Evolutionary conservation across 495 filamentous ascomycete genomes (phyloP).

Genomic region (Terfezia boudieri): DNA sequence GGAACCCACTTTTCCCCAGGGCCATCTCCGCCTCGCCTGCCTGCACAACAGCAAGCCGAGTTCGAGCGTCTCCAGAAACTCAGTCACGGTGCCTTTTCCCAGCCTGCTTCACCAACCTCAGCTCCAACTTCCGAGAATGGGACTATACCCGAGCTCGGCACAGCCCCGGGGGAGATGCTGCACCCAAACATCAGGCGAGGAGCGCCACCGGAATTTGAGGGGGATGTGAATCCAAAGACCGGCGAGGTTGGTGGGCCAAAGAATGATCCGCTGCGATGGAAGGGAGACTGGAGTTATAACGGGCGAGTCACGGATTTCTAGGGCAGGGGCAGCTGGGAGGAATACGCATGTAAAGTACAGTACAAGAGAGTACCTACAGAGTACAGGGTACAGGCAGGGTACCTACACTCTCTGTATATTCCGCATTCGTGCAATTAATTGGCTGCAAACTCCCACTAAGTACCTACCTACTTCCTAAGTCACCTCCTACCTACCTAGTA

Average conservation of each 20-base stretch:
- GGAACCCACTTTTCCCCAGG: slow-evolving; percentile 22
- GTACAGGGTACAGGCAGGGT: too few relatives aligned
- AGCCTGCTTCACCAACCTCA: slow-evolving; percentile 23
- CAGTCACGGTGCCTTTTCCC: slow-evolving; percentile 54
- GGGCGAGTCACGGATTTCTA: slow-evolving; percentile 90
- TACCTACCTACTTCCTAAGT: too few relatives aligned
- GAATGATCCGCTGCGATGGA: slow-evolving; percentile 86
- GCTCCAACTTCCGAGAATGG: neutral
- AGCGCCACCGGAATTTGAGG: slow-evolving; percentile 77
- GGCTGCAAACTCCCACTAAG: too few relatives aligned
- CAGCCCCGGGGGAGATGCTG: slow-evolving; percentile 25
- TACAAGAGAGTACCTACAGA: too few relatives aligned
- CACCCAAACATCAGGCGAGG: slow-evolving; percentile 52
- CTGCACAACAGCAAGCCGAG: slow-evolving; percentile 72
- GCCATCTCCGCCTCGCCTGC: slow-evolving; percentile 63
- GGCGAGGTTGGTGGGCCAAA: slow-evolving; percentile 95
- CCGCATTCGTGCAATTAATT: too few relatives aligned
- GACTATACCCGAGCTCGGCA: neutral
- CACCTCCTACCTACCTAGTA: too few relatives aligned
- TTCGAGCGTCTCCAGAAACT: slow-evolving; percentile 65
- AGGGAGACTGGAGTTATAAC: slow-evolving; percentile 87
- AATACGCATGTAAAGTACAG: too few relatives aligned
- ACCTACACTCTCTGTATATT: too few relatives aligned
- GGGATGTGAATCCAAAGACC: slow-evolving; percentile 77
- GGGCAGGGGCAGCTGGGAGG: neutral